These are phyloP conservation scores for Starmerella tilneyi DNA, from an alignment of 805 yeast genomes.

Conservation along the genomic window DNA sequence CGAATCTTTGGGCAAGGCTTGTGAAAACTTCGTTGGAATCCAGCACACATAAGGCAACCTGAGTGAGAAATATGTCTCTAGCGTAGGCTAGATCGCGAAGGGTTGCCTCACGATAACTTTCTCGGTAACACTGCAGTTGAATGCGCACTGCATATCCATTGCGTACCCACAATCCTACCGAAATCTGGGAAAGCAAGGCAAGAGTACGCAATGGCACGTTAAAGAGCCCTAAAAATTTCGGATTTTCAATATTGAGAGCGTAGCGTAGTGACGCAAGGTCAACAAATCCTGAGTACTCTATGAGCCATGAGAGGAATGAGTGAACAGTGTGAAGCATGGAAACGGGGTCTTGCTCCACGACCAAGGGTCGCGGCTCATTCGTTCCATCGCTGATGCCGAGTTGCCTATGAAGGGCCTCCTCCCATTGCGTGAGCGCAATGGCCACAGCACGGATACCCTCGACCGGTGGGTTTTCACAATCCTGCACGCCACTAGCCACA, in stretches of 20 bases:
- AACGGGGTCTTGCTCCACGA: constrained; percentile 34
- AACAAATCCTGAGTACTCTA: constrained; percentile 40
- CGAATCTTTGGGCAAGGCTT: constrained; percentile 62
- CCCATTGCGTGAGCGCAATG: constrained; percentile 7
- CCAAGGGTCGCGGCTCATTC: constrained; percentile 32
- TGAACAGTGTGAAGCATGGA: constrained; percentile 77
- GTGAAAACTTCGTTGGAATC: constrained; percentile 48
- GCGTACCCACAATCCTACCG: constrained; percentile 87
- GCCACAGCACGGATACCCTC: constrained; percentile 1
- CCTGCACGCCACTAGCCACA: constrained; percentile 30
- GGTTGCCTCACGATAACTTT: constrained; percentile 65
- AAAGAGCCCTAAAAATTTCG: constrained; percentile 32
- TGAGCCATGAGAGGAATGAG: constrained; percentile 57
- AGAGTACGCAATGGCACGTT: constrained; percentile 71
- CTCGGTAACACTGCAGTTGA: constrained; percentile 70
- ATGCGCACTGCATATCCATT: constrained; percentile 75
- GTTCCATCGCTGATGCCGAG: constrained; percentile 32
- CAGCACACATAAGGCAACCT: constrained; percentile 45
- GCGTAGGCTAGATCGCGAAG: constrained; percentile 73
- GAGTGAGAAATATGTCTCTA: constrained; percentile 67
- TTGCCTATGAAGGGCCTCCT: neutral
- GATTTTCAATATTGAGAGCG: constrained; percentile 14
- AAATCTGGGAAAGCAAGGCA: constrained; percentile 71
- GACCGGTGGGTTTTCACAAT: neutral
- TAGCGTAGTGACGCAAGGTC: constrained; percentile 23